Evolutionary conservation across 2,329 filamentous ascomycete species (phyloP), one percentile per base, ranked within the genome.

Genomic region (Fonsecaea erecta): DNA sequence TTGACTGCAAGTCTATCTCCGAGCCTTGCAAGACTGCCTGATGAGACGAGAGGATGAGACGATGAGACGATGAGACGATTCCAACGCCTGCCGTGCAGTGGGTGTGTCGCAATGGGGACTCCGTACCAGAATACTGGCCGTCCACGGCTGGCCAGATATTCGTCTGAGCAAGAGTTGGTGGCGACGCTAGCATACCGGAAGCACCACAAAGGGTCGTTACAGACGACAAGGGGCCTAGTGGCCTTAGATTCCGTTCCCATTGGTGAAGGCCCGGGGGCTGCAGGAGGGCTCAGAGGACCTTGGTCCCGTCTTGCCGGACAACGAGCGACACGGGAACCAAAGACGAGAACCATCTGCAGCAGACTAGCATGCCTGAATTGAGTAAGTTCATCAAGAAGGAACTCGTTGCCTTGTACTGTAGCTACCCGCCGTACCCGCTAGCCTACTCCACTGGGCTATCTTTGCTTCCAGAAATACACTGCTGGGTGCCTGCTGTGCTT

Each of bases 281-380:
- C 8, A 48, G 18, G 21, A 48, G 18, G 16, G 43, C 26, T 24
- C 43, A 48, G 21, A 48, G 21, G 9, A 5, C 9, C 11, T 24
- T 48, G 18, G 43, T 48, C 43, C 43, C 43, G 43, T 48, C 43
- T 48, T 48, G 7, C 43, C 43, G 43, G 43, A 26, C n/a, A 48
- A 48, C 18, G 21, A 11, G 43, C 8, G 11, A 5, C 18, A 24
- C 2, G 18, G 5, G 12, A 24, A 48, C 9, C 3, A 5, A 12
- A 14, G 43, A n/a, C 21, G 43, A 48, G 43, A 14, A 14, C 11
- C 43, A 12, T 48, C 21, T 16, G 11, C 21, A 26, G 18, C 43
- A 26, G 43, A 24, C 21, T 48, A 48, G 18, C 2, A 26, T 48
- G 43, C 18, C 43, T 16, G 24, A 11, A 26, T 48, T 21, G 18